phyloP scores from a whole-genome alignment of 2,329 filamentous ascomycete species.

The Colletotrichum caudatum region DNA sequence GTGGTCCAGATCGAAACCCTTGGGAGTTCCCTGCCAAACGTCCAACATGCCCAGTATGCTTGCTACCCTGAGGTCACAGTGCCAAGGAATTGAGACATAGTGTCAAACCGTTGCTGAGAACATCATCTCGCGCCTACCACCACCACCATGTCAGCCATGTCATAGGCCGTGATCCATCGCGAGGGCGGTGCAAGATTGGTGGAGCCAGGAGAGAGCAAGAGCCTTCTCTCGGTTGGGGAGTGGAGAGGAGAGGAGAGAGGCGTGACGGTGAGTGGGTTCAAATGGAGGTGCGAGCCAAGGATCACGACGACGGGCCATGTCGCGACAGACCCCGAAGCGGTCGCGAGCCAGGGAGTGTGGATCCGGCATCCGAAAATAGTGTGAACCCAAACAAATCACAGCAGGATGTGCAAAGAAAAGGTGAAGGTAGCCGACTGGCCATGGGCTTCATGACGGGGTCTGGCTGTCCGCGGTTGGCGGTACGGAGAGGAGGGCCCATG shows the following conservation, averaged over 20 bases:
- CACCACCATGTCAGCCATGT: conserved; percentile 38
- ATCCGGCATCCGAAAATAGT: conserved; percentile 31
- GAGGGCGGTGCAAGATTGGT: conserved; percentile 34
- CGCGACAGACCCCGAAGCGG: conserved; percentile 37
- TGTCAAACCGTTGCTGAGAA: conserved; percentile 38
- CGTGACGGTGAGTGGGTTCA: conserved; percentile 8
- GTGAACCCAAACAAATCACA: not conserved
- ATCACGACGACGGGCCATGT: conserved; percentile 35
- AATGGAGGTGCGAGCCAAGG: conserved; percentile 25
- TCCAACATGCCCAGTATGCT: conserved; percentile 11
- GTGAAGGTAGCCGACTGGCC: conserved; percentile 28
- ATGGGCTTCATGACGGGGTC: conserved; percentile 24
- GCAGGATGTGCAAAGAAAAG: not conserved
- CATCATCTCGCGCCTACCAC: conserved; percentile 17
- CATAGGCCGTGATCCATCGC: conserved; percentile 34
- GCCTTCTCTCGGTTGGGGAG: conserved; percentile 5
- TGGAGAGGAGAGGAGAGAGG: conserved; percentile 3
- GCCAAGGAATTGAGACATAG: conserved; percentile 41
- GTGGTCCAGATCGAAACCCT: conserved; percentile 25
- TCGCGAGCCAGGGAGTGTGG: conserved; percentile 32
- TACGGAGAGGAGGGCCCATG: conserved; percentile 21
- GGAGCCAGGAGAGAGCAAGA: conserved; percentile 8
- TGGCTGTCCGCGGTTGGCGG: conserved; percentile 28
- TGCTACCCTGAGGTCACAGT: conserved; percentile 29
- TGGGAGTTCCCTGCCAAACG: conserved; percentile 8